Base-by-base conservation (phyloP, 768 basidiomycete species). In the Cubamyces lactineus region DNA sequence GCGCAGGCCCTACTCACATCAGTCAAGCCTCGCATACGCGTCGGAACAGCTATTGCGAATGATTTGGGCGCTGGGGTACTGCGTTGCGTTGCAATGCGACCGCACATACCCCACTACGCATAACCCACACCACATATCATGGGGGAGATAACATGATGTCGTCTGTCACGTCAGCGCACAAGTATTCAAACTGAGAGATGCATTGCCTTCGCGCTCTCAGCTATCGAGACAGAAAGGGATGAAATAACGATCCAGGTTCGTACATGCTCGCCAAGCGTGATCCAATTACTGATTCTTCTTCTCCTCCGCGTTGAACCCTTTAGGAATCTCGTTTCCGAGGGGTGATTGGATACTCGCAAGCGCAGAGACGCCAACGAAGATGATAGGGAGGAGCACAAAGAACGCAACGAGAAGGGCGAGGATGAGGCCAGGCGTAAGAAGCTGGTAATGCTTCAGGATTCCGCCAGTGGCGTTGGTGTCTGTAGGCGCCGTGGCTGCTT, bases 391-490 rank as follows among this genome's bases (percentile, higher is more conserved):
- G 13, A 91, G 76, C 52, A 91, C 69, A 72, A 91, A 89, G 69
- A 92, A 77, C 0, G 76, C 75, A 47, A 92, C 74, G 51, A 92
- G 80, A 17, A 93, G 80, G 7, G 79, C 72, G 4, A 80, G 81
- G 73, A 93, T 90, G 50, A 94, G 79, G 0, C 81, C 88, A 1
- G 92, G 88, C 0, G 90, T 91, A 50, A 93, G 82, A 48, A 92
- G 80, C 70, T 92, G 90, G 73, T 92, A 92, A 38, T 79, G 83
- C 63, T 86, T 81, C 26, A 93, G 80, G 57, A 92, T 85, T 11
- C 89, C 88, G 23, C 82, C 84, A 8, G 80, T 72, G 1, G 78
- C 71, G 17, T 79, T 77, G 12, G 76, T 68, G 58, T 80, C 80
- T 53, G 65, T 64, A 24, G 65, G 54, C n/a, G 28, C 63, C 57